Conservation (phyloP, 2,329 filamentous ascomycete species). For the Sporothrix schenckii region DNA sequence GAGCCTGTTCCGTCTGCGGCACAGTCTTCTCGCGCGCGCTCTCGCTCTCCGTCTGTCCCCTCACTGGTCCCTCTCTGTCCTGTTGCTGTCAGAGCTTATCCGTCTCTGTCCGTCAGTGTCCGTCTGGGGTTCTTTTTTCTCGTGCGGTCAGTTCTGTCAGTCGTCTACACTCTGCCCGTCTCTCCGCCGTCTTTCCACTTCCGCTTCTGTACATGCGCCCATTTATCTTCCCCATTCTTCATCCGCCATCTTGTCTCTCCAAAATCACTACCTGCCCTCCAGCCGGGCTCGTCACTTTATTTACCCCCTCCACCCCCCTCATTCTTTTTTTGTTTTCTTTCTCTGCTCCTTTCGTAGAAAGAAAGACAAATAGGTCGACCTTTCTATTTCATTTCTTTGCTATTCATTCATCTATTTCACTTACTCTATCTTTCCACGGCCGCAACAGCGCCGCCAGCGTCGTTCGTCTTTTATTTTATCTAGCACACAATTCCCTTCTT, state of each 20-base stretch:
- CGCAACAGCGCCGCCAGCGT: neutral
- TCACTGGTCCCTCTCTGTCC: constrained; percentile 1
- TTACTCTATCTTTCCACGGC: neutral
- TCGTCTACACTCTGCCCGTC: neutral
- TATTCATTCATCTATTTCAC: constrained; percentile 19
- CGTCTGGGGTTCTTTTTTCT: neutral
- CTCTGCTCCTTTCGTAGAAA: constrained; percentile 16
- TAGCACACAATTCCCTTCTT: neutral
- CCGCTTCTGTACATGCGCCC: neutral
- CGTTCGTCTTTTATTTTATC: neutral
- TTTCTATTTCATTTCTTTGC: constrained; percentile 15
- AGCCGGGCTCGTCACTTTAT: constrained; percentile 26
- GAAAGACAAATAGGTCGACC: constrained; percentile 25
- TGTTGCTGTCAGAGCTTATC: too few relatives aligned
- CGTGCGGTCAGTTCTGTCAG: neutral
- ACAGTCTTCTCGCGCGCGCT: neutral
- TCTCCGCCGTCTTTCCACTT: neutral
- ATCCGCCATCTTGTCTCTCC: constrained; percentile 7
- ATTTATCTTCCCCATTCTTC: neutral
- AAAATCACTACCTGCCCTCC: neutral
- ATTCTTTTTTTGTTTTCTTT: neutral
- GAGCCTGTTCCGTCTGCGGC: constrained; percentile 25
- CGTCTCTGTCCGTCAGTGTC: neutral
- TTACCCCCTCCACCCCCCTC: constrained; percentile 24
- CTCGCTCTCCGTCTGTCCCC: constrained; percentile 8